Evolutionary conservation across 805 yeast species (phyloP).

Genomic region (Candida patagonica): DNA sequence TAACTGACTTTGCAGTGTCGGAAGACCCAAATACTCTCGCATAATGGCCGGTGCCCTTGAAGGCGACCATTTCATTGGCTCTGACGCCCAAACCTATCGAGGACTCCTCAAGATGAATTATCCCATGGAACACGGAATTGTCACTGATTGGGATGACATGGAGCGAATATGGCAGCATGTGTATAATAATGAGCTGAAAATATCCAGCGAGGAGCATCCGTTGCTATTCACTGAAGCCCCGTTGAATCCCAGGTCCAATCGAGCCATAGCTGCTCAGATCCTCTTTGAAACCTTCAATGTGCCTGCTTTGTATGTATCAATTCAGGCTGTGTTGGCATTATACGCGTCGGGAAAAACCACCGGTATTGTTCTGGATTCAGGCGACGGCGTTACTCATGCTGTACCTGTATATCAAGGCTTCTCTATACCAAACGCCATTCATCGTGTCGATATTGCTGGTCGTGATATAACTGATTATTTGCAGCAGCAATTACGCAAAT

Average conservation of each 20-base stretch:
- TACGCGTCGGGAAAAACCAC: conserved; percentile 89
- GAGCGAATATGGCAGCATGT: conserved; percentile 71
- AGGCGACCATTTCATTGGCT: conserved; percentile 66
- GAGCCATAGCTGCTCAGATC: conserved; percentile 54
- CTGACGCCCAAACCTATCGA: conserved; percentile 60
- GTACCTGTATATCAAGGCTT: conserved; percentile 92
- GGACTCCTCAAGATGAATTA: conserved; percentile 65
- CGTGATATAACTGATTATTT: conserved; percentile 73
- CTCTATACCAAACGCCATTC: conserved; percentile 60
- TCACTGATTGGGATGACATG: conserved; percentile 79
- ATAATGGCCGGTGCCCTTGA: conserved; percentile 67
- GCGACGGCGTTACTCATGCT: conserved; percentile 83
- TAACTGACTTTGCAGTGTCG: conserved; percentile 34
- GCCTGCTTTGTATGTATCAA: conserved; percentile 64
- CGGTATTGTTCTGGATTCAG: conserved; percentile 83
- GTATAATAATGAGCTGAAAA: conserved; percentile 46
- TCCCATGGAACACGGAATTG: conserved; percentile 75
- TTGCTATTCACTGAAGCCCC: conserved; percentile 84
- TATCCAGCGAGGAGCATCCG: conserved; percentile 74
- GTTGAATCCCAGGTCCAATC: conserved; percentile 54
- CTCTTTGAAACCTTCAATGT: conserved; percentile 64
- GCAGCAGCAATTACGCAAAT: conserved; percentile 55
- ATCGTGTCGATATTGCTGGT: conserved; percentile 76
- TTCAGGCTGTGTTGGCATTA: conserved; percentile 72
- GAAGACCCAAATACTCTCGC: conserved; percentile 75